These are phyloP conservation scores for Rhipidocladum racemiflorum DNA, from an alignment of 176 grass and related monocot species.

Conservation along the genomic window DNA sequence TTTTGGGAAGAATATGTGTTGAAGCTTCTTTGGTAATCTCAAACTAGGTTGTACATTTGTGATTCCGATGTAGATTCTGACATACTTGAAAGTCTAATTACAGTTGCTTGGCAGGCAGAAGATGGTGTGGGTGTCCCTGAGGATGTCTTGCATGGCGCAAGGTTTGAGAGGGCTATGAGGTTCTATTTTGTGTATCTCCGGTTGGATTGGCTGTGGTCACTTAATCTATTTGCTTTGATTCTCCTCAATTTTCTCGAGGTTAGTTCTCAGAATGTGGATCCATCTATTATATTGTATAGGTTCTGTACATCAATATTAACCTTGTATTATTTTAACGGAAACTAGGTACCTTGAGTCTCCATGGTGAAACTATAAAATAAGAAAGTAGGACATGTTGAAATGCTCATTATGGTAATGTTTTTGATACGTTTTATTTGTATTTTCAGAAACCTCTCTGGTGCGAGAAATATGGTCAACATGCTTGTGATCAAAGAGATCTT, in stretches of 20 bases:
- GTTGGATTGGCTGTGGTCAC: slow-evolving; percentile 86
- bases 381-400: neutral
- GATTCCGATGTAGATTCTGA: neutral
- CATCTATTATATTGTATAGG: slow-evolving; percentile 13
- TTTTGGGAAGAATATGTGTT: neutral
- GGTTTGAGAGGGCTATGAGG: slow-evolving; percentile 72
- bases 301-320: neutral
- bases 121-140: slow-evolving; percentile 89
- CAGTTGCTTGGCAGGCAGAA: slow-evolving; percentile 62
- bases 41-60: neutral
- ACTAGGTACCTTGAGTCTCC: slow-evolving; percentile 14
- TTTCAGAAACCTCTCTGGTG: slow-evolving; percentile 96
- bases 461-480: slow-evolving; percentile 42
- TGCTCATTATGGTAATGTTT: neutral
- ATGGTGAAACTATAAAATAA: neutral
- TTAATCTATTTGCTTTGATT: slow-evolving; percentile 89
- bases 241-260: slow-evolving; percentile 95
- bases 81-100: slow-evolving; percentile 24
- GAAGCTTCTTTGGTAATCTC: slow-evolving; percentile 1
- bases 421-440: slow-evolving; percentile 18
- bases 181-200: slow-evolving; percentile 82
- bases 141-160: slow-evolving; percentile 67
- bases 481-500: slow-evolving; percentile 77
- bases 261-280: slow-evolving; percentile 21
- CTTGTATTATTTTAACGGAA: slow-evolving; percentile 21